These are phyloP conservation scores for Cyclocybe aegerita DNA, from an alignment of 768 basidiomycete genomes.

Conservation along the genomic window DNA sequence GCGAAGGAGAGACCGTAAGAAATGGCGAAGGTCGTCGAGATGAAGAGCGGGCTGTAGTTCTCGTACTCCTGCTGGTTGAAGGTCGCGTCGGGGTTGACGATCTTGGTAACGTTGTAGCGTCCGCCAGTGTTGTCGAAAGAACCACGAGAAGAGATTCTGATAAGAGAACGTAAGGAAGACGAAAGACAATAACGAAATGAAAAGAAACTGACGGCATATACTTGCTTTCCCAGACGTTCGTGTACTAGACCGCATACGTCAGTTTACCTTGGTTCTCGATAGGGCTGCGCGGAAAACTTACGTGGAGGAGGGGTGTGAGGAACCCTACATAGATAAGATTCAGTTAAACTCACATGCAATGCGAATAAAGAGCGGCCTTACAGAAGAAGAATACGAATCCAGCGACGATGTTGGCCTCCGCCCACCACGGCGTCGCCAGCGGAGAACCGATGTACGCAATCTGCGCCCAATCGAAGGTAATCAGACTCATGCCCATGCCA, in stretches of 20 bases:
- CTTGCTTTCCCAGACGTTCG: conserved; percentile 58
- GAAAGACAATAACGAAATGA: not conserved
- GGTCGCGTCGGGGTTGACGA: conserved; percentile 52
- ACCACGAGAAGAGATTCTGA: conserved; percentile 56
- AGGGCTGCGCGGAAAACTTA: conserved; percentile 22
- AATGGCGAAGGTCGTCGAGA: conserved; percentile 74
- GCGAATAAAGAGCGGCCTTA: conserved; percentile 16
- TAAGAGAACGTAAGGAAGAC: conserved; percentile 3
- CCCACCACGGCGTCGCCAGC: conserved; percentile 83
- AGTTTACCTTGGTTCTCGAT: not conserved
- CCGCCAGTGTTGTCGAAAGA: conserved; percentile 65
- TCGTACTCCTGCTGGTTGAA: conserved; percentile 57
- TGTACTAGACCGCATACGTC: conserved; percentile 37
- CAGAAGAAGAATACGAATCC: conserved; percentile 74
- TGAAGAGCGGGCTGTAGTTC: conserved; percentile 59
- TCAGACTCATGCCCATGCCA: conserved; percentile 66
- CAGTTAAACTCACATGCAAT: not conserved
- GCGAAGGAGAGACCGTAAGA: conserved; percentile 85
- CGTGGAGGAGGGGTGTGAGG: conserved; percentile 59
- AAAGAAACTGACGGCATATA: conserved; percentile 49
- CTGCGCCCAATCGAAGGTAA: conserved; percentile 85
- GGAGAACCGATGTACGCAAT: conserved; percentile 71
- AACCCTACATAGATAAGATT: conserved; percentile 36
- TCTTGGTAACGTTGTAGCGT: conserved; percentile 55
- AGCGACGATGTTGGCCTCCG: conserved; percentile 63